Conservation (phyloP, 2,329 filamentous ascomycete genomes). For the Fusarium sp. region DNA sequence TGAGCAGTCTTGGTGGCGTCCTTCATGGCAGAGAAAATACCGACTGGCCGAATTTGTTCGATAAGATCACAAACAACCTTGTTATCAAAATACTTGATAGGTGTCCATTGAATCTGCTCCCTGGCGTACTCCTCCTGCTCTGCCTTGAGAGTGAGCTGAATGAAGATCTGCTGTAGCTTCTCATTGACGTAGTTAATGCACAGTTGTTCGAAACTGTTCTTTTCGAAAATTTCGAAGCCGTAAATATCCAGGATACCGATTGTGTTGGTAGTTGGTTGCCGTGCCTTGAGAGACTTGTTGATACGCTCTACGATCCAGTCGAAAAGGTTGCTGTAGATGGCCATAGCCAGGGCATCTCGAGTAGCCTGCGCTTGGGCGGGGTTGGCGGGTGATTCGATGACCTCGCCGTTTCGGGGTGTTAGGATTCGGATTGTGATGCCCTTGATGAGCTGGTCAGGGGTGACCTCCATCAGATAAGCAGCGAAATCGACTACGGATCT, state of each 20-base stretch:
- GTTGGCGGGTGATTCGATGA: slow-evolving; percentile 84
- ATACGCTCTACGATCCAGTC: slow-evolving; percentile 98
- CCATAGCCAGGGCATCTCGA: slow-evolving; percentile 90
- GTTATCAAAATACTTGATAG: slow-evolving; percentile 99
- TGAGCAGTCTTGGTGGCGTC: slow-evolving; percentile 99
- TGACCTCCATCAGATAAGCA: slow-evolving; percentile 91
- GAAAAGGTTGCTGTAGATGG: slow-evolving; percentile 97
- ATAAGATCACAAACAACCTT: slow-evolving; percentile 98
- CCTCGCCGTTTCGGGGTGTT: slow-evolving; percentile 73
- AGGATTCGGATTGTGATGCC: slow-evolving; percentile 91
- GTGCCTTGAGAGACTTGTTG: slow-evolving; percentile 86
- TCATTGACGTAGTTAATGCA: slow-evolving; percentile 99
- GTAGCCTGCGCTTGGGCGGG: slow-evolving; percentile 86
- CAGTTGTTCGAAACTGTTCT: slow-evolving; percentile 98
- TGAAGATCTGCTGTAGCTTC: slow-evolving; percentile 99
- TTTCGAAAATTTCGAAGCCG: slow-evolving; percentile 98
- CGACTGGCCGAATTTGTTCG: slow-evolving; percentile 88
- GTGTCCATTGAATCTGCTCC: slow-evolving; percentile 98
- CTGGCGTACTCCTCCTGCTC: slow-evolving; percentile 97
- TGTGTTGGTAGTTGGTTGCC: slow-evolving; percentile 80
- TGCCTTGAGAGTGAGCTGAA: slow-evolving; percentile 94
- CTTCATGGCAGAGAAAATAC: slow-evolving; percentile 95
- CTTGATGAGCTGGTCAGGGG: slow-evolving; percentile 81
- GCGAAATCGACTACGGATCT: slow-evolving; percentile 94
- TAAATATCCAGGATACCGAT: slow-evolving; percentile 99